Conservation (phyloP, 2,329 filamentous ascomycete species). For the Cordyceps militaris region DNA sequence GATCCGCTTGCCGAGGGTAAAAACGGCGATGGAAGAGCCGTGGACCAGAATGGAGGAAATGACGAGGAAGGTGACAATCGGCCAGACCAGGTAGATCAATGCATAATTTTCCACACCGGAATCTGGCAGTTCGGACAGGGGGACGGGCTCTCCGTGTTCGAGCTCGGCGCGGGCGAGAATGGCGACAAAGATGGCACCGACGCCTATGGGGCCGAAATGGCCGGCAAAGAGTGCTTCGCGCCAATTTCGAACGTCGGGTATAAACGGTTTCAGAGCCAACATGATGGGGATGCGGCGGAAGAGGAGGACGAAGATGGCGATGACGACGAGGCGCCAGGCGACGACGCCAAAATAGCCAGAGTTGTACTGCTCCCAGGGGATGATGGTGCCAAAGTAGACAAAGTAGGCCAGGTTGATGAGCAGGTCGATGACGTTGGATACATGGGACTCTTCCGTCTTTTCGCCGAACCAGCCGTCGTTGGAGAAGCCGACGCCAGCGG, state of each 20-base stretch:
- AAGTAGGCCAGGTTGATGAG: conserved; percentile 97
- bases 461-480: conserved; percentile 99
- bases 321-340: conserved; percentile 87
- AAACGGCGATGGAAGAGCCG: conserved; percentile 96
- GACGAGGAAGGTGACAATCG: conserved; percentile 88
- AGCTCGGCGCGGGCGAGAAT: conserved; percentile 91
- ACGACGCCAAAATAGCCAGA: conserved; percentile 62
- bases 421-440: conserved; percentile 98
- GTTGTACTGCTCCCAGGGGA: conserved; percentile 93
- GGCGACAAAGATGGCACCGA: conserved; percentile 91
- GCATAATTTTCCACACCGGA: conserved; percentile 51
- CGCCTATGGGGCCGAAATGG: conserved; percentile 95
- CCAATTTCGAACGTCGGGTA: conserved; percentile 97
- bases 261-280: conserved; percentile 82
- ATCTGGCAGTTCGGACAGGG: conserved; percentile 55
- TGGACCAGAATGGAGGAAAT: conserved; percentile 92
- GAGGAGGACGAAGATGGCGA: conserved; percentile 87
- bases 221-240: conserved; percentile 93
- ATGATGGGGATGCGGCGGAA: conserved; percentile 96
- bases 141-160: conserved; percentile 68
- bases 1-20: conserved; percentile 95
- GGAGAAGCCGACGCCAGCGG: conserved; percentile 95
- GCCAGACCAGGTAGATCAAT: conserved; percentile 85
- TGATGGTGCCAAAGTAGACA: conserved; percentile 94
- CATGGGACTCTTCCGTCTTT: conserved; percentile 96